A percentile compares a stretch with the other conserved stretches of the same genome.
These are phyloP conservation scores for Penicillium cosmopolitanum DNA, from an alignment of 495 filamentous ascomycete species.

Conservation along the genomic window DNA sequence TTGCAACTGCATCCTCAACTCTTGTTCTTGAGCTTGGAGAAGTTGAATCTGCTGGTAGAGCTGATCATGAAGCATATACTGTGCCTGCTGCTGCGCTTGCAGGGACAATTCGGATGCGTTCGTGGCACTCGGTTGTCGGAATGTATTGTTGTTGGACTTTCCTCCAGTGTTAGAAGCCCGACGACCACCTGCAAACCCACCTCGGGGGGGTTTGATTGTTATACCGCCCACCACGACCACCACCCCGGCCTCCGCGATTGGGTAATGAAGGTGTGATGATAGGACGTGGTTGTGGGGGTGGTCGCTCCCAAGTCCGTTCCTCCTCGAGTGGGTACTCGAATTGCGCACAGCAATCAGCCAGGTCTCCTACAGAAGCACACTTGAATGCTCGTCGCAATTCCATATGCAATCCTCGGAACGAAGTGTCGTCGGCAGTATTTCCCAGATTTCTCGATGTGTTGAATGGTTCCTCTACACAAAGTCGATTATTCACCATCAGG, in stretches of 20 bases:
- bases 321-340: slow-evolving; percentile 86
- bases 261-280: slow-evolving; percentile 57
- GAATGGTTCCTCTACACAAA: slow-evolving; percentile 97
- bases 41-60: slow-evolving; percentile 66
- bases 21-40: slow-evolving; percentile 68
- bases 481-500: slow-evolving; percentile 70
- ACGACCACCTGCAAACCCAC: slow-evolving; percentile 49
- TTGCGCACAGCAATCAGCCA: slow-evolving; percentile 80
- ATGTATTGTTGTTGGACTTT: slow-evolving; percentile 33
- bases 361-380: slow-evolving; percentile 70
- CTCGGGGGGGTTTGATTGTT: slow-evolving; percentile 47
- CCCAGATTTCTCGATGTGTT: slow-evolving; percentile 91
- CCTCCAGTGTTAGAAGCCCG: slow-evolving; percentile 58
- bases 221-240: slow-evolving; percentile 62
- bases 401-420: slow-evolving; percentile 85
- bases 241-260: slow-evolving; percentile 54
- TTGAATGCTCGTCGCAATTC: slow-evolving; percentile 90
- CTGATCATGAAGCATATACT: slow-evolving; percentile 59
- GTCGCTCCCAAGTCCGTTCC: slow-evolving; percentile 75
- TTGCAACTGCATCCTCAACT: slow-evolving; percentile 63
- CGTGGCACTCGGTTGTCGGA: slow-evolving; percentile 38
- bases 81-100: slow-evolving; percentile 53
- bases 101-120: slow-evolving; percentile 45
- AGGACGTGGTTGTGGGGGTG: slow-evolving; percentile 62
- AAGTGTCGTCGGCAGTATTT: slow-evolving; percentile 94